Conservation (phyloP, 352 stramenopile species). For the Globisporangium splendens region DNA sequence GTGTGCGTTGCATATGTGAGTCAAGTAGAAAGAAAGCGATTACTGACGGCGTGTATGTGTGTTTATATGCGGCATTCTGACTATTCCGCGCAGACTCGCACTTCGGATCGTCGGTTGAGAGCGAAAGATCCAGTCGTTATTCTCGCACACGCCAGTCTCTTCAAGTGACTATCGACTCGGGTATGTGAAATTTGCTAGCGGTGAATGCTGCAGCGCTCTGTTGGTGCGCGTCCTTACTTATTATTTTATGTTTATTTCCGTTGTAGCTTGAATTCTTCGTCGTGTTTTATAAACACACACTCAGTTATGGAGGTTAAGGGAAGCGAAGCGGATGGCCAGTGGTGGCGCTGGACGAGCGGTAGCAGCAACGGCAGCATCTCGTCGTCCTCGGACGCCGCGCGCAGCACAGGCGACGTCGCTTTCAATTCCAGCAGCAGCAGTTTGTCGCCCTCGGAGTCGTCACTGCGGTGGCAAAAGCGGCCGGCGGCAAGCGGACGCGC, state of each 20-base stretch:
- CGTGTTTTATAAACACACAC: neutral
- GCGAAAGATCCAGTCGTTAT: too few species aligned
- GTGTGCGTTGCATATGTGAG: too few species aligned
- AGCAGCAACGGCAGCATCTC: conserved; percentile 57
- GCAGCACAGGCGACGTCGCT: conserved; percentile 5
- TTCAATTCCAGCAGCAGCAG: conserved; percentile 30
- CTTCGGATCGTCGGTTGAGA: too few species aligned
- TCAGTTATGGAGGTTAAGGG: conserved; percentile 29
- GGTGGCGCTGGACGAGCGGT: conserved; percentile 77
- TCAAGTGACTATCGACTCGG: too few species aligned
- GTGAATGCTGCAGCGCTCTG: too few species aligned
- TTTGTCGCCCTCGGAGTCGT: conserved; percentile 22
- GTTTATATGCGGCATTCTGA: too few species aligned
- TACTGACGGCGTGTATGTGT: too few species aligned
- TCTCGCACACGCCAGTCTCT: too few species aligned
- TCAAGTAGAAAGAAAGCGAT: too few species aligned
- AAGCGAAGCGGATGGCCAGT: conserved; percentile 28
- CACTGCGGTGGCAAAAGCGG: conserved; percentile 46
- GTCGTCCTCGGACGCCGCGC: conserved; percentile 37
- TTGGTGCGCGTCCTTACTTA: too few species aligned
- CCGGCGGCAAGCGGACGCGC: conserved; percentile 19
- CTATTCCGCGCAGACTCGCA: too few species aligned
- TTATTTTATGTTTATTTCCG: neutral
- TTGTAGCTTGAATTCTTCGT: neutral
- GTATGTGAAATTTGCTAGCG: too few species aligned